phyloP scores from a whole-genome alignment of 371 early-diverging fungal genomes.

The Mortierella sp. region DNA sequence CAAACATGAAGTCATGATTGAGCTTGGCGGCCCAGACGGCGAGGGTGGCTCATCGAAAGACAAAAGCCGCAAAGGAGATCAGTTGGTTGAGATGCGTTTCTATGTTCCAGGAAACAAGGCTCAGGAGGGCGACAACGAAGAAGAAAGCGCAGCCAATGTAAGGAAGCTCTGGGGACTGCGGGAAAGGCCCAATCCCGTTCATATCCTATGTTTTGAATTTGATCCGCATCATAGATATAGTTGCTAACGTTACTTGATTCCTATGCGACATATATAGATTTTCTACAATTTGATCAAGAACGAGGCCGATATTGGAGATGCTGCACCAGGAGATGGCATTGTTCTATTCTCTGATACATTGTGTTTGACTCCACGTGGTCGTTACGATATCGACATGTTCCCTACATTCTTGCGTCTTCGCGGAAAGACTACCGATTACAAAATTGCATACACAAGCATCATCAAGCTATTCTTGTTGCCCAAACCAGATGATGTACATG shows the following conservation, averaged over 20 bases:
- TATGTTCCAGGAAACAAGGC: constrained; percentile 91
- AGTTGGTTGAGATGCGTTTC: constrained; percentile 93
- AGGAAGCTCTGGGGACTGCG: not conserved
- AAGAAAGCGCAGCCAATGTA: constrained; percentile 78
- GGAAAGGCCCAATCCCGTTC: not conserved
- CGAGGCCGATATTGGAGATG: constrained; percentile 89
- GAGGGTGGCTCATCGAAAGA: constrained; percentile 66
- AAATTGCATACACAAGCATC: constrained; percentile 90
- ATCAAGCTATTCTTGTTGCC: constrained; percentile 88
- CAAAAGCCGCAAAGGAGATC: constrained; percentile 69
- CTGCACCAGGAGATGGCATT: constrained; percentile 87
- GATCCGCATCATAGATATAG: not conserved
- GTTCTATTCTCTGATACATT: constrained; percentile 91
- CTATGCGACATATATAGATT: constrained; percentile 52
- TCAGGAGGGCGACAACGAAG: constrained; percentile 72
- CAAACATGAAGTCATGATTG: constrained; percentile 94
- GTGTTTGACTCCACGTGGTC: constrained; percentile 94
- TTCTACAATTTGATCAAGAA: constrained; percentile 95
- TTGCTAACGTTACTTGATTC: not conserved
- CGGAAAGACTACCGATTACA: constrained; percentile 98
- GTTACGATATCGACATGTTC: constrained; percentile 96
- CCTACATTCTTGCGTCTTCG: constrained; percentile 92
- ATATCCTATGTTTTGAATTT: not conserved
- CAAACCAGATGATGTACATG: constrained; percentile 95
- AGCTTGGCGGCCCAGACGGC: constrained; percentile 82